A percentile compares a stretch with the other conserved stretches of the same genome.
These are phyloP conservation scores for Aspergillus nidulans DNA, from an alignment of 495 filamentous ascomycete genomes.

Conservation along the genomic window DNA sequence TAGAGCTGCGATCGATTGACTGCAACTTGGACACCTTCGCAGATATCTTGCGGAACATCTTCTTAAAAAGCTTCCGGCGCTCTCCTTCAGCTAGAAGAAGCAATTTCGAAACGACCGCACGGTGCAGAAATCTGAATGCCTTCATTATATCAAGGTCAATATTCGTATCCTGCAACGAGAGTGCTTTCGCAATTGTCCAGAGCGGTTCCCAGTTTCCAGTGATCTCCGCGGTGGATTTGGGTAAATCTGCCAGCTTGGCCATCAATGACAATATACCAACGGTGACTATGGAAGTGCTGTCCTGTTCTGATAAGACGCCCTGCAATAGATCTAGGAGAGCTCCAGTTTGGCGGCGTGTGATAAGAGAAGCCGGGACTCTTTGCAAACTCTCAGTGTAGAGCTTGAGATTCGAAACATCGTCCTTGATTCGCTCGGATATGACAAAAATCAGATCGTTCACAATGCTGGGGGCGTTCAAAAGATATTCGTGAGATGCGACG, in stretches of 20 bases:
- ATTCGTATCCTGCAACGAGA: constrained; percentile 31
- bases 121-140: constrained; percentile 36
- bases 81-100: constrained; percentile 34
- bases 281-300: constrained; percentile 25
- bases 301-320: constrained; percentile 28
- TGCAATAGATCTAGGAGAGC: constrained; percentile 36
- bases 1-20: constrained; percentile 34
- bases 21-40: constrained; percentile 34
- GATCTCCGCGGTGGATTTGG: constrained; percentile 35
- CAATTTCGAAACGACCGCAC: constrained; percentile 34
- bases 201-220: constrained; percentile 41
- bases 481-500: constrained; percentile 42
- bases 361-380: constrained; percentile 32
- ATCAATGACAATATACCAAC: constrained; percentile 38
- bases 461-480: constrained; percentile 34
- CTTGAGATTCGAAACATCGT: constrained; percentile 26
- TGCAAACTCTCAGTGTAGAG: constrained; percentile 40
- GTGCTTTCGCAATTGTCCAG: constrained; percentile 34
- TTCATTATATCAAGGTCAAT: constrained; percentile 42
- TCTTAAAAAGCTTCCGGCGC: constrained; percentile 32
- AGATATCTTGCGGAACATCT: constrained; percentile 30
- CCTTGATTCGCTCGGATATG: constrained; percentile 32
- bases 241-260: constrained; percentile 41
- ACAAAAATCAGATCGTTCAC: constrained; percentile 32
- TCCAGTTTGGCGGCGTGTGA: constrained; percentile 36